Evolutionary conservation across 1,139 yeast species (phyloP).

Genomic region (Geotrichum candidum): DNA sequence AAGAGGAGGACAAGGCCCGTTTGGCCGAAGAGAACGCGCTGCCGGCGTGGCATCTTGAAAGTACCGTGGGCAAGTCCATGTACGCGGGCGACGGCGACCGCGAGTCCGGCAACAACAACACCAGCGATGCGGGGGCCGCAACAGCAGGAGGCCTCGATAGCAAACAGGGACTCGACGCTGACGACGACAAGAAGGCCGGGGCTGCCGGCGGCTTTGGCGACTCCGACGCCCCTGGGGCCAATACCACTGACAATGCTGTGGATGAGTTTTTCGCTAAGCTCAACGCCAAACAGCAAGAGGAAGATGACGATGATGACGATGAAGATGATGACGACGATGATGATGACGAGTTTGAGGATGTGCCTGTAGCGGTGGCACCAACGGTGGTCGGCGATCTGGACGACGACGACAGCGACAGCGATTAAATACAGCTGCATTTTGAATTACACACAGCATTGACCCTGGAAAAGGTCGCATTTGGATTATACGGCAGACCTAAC

Average conservation of each 20-base stretch:
- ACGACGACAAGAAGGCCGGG: constrained; percentile 36
- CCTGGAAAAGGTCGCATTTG: constrained; percentile 8
- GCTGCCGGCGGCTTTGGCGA: constrained; percentile 41
- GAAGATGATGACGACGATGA: constrained; percentile 55
- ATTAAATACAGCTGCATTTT: constrained; percentile 13
- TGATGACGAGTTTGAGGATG: constrained; percentile 57
- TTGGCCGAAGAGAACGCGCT: constrained; percentile 80
- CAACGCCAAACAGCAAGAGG: constrained; percentile 57
- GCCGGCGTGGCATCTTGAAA: constrained; percentile 92
- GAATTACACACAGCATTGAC: constrained; percentile 11
- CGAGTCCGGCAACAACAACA: neutral
- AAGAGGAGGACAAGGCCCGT: constrained; percentile 56
- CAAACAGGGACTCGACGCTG: constrained; percentile 5
- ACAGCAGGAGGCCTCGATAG: neutral
- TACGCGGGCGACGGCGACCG: constrained; percentile 10
- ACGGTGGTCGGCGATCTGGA: constrained; percentile 23
- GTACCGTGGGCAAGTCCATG: constrained; percentile 61
- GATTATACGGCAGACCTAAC: neutral
- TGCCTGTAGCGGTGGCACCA: constrained; percentile 46
- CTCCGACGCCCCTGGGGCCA: constrained; percentile 24
- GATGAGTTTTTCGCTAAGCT: constrained; percentile 73
- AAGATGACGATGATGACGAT: constrained; percentile 39
- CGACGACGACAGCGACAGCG: constrained; percentile 31
- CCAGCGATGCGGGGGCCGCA: constrained; percentile 31
- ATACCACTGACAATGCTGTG: constrained; percentile 59